Conservation (phyloP, 345 rosid genomes). For the Pistacia integerrima region DNA sequence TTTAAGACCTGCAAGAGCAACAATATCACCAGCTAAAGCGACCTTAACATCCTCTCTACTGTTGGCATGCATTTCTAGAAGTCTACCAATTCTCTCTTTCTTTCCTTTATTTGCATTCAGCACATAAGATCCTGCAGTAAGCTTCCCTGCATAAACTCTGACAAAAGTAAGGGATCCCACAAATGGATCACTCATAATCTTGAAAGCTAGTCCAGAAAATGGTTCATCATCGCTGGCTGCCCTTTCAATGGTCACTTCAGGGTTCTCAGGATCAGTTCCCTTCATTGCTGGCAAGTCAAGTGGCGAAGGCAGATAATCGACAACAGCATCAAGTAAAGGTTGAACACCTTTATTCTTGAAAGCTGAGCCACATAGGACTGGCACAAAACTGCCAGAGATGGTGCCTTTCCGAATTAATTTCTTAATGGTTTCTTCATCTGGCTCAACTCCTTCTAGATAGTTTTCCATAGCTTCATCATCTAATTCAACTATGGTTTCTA, state of each 20-base stretch:
- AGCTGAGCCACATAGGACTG: conserved; percentile 90
- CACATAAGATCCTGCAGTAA: conserved; percentile 83
- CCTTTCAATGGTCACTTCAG: conserved; percentile 56
- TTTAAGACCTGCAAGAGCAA: conserved; percentile 92
- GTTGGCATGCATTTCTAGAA: conserved; percentile 97
- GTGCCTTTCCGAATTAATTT: conserved; percentile 80
- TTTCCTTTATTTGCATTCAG: conserved; percentile 93
- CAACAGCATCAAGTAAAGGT: conserved; percentile 91
- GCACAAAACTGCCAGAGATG: conserved; percentile 70
- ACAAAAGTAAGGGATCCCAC: conserved; percentile 96
- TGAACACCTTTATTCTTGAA: conserved; percentile 96
- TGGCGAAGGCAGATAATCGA: conserved; percentile 92
- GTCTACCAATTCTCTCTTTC: conserved; percentile 97
- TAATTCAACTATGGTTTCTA: conserved; percentile 72
- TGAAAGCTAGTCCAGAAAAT: conserved; percentile 89
- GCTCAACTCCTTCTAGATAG: conserved; percentile 91
- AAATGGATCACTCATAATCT: conserved; percentile 95
- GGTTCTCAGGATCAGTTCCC: conserved; percentile 91
- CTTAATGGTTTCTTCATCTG: conserved; percentile 84
- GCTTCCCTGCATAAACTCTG: conserved; percentile 86
- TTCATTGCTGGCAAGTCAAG: conserved; percentile 86
- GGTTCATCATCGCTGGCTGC: conserved; percentile 80
- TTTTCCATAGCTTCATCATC: conserved; percentile 93
- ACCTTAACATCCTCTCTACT: conserved; percentile 93
- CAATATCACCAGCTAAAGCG: conserved; percentile 85